Base-by-base conservation (phyloP, 179 eudicot species). In the Carnegiea gigantea region DNA sequence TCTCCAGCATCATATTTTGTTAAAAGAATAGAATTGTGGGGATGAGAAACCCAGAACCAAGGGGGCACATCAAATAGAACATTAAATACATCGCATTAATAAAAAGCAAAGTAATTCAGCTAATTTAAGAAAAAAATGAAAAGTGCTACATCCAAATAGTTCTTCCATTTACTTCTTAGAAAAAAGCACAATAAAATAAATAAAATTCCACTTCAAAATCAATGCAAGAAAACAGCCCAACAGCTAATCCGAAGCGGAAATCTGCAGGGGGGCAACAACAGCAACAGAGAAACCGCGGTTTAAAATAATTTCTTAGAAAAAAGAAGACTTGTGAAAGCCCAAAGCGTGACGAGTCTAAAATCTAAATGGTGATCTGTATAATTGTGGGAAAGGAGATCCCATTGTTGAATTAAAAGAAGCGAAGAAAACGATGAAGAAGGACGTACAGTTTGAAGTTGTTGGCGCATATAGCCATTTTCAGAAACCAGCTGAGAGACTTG, bases 401-500 rank as follows among this genome's bases (percentile, higher is more conserved):
- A 53, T 26, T 68, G 15, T 15, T 28, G 33, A 10, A 68, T 26
- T 38, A 48, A 7, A 71, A 46, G n/a, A 23, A 40, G 44, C 9
- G 44, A 40, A 40, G 57, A 51, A 12, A 20, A 17, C 3, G 57
- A 51, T 12, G 3, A 4, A 64, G 76, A 80, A 75, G 73, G 77
- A 82, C 92, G 81, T 92, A 95, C 98, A 88, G 86, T 91, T n/a
- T 91, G 97, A 80, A 92, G 82, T 77, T 93, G 97, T 80, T 95
- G 98, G 67, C 92, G 88, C 97, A 95, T 92, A 84, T 88, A 93
- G 18, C 98, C 93, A 78, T 93, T 95, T 82, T 93, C 99, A 75
- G 87, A 89, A 5, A 93, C 98, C 77, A 93, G 90, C 77, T 95
- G 98, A 0, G 98, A 92, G 71, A 95, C 98, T 80, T 95, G 98